These are phyloP conservation scores for Barnettozyma californica DNA, from an alignment of 805 yeast genomes.

Conservation along the genomic window DNA sequence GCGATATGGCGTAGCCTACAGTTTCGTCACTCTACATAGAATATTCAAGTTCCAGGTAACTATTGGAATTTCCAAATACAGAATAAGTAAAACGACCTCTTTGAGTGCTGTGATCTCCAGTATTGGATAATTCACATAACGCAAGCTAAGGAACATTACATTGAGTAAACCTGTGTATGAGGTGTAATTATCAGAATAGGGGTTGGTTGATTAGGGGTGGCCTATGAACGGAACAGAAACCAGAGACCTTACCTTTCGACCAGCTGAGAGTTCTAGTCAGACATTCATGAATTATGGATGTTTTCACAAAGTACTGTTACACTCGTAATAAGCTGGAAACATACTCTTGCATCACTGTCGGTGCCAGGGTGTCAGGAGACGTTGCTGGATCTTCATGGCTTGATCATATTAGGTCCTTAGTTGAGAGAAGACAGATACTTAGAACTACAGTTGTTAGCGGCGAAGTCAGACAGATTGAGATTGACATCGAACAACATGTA, in stretches of 20 bases:
- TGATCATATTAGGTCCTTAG: neutral
- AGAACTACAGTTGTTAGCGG: constrained; percentile 4
- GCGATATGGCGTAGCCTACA: no score
- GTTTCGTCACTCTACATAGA: no score
- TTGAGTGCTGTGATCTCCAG: no score
- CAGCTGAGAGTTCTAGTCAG: no score
- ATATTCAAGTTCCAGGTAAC: no score
- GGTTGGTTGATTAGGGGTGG: neutral
- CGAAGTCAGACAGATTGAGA: neutral
- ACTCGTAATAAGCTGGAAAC: constrained; percentile 3
- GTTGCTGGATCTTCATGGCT: neutral
- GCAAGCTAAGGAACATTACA: neutral
- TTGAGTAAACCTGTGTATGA: neutral
- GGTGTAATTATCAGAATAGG: neutral
- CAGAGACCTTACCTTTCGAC: no score
- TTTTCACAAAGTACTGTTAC: constrained; percentile 1
- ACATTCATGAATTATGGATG: neutral
- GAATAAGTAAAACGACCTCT: no score
- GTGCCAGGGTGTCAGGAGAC: neutral
- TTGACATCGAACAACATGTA: neutral
- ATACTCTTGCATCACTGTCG: constrained; percentile 9
- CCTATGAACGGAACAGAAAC: no score
- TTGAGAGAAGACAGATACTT: neutral
- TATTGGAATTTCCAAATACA: no score
- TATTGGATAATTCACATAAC: neutral